Percentiles rank a stretch among this genome's conserved stretches.
phyloP scores from a whole-genome alignment of 2,329 filamentous ascomycete species.

The Microsporum canis region DNA sequence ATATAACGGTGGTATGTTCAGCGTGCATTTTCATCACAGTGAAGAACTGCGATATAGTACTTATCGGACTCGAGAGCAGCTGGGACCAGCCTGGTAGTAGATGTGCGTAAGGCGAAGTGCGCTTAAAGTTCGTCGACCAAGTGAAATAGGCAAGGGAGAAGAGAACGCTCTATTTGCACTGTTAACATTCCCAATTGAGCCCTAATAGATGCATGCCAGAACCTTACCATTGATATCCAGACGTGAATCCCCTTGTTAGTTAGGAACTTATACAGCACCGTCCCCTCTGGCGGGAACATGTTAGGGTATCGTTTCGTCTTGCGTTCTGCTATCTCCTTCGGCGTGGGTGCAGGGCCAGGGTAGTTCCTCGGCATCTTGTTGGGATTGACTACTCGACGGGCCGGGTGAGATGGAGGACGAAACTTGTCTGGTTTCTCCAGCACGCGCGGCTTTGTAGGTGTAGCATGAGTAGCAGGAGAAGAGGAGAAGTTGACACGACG shows the following conservation, averaged over 20 bases:
- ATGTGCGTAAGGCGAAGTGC: constrained; percentile 66
- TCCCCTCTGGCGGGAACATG: constrained; percentile 74
- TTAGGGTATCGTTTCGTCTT: constrained; percentile 67
- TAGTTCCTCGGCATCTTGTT: constrained; percentile 51
- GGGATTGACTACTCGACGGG: constrained; percentile 50
- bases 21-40: constrained; percentile 68
- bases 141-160: constrained; percentile 58
- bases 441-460: constrained; percentile 33
- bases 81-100: constrained; percentile 62
- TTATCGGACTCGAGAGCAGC: constrained; percentile 57
- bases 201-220: constrained; percentile 5
- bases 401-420: constrained; percentile 80
- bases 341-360: constrained; percentile 55
- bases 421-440: constrained; percentile 83
- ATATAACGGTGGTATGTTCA: constrained; percentile 56
- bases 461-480: constrained; percentile 12
- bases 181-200: neutral
- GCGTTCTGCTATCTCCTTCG: constrained; percentile 55
- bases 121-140: constrained; percentile 66
- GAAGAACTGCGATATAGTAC: constrained; percentile 52
- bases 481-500: constrained; percentile 16
- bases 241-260: constrained; percentile 65
- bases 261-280: constrained; percentile 75
- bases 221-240: constrained; percentile 67
- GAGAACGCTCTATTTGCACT: constrained; percentile 49